phyloP scores from a whole-genome alignment of 2,329 filamentous ascomycete genomes.

The Diaporthe sp. region DNA sequence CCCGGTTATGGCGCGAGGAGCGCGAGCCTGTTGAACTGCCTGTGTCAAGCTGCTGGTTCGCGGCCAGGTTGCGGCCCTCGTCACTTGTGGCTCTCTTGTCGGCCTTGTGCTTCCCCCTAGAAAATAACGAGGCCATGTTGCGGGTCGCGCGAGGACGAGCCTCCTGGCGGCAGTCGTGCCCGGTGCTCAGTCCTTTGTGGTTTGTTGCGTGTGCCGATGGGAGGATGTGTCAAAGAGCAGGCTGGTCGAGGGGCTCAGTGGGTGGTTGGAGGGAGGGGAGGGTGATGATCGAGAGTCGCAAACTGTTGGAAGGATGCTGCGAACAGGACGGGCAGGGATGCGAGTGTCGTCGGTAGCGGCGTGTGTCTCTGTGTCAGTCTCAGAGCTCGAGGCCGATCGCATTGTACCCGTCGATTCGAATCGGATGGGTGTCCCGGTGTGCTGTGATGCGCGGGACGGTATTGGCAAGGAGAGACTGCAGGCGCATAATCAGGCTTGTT shows the following conservation, averaged over 20 bases:
- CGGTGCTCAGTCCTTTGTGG: conserved; percentile 26
- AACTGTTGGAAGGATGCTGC: conserved; percentile 15
- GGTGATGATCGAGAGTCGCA: conserved; percentile 18
- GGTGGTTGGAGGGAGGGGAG: conserved; percentile 5
- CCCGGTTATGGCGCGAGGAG: conserved; percentile 81
- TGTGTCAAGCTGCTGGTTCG: conserved; percentile 68
- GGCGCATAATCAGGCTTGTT: conserved; percentile 38
- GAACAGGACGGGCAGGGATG: conserved; percentile 23
- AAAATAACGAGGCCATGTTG: conserved; percentile 80
- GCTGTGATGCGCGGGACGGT: conserved; percentile 32
- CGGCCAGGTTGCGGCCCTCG: conserved; percentile 68
- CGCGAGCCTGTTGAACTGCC: conserved; percentile 71
- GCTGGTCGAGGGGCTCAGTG: conserved; percentile 14
- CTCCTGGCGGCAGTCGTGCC: conserved; percentile 21
- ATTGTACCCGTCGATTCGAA: conserved; percentile 38
- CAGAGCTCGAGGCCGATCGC: conserved; percentile 39
- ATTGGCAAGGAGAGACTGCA: conserved; percentile 40
- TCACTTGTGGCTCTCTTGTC: conserved; percentile 74
- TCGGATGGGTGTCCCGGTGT: conserved; percentile 32
- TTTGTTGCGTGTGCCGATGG: conserved; percentile 21
- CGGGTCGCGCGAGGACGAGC: conserved; percentile 34
- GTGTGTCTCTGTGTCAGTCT: conserved; percentile 37
- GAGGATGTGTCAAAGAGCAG: conserved; percentile 7
- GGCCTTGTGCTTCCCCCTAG: conserved; percentile 83
- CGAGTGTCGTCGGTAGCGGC: conserved; percentile 30